A percentile compares a stretch with the other conserved stretches of the same genome.
phyloP scores from a whole-genome alignment of 176 grass and related monocot species.

The Ampelocalamus luodianensis region DNA sequence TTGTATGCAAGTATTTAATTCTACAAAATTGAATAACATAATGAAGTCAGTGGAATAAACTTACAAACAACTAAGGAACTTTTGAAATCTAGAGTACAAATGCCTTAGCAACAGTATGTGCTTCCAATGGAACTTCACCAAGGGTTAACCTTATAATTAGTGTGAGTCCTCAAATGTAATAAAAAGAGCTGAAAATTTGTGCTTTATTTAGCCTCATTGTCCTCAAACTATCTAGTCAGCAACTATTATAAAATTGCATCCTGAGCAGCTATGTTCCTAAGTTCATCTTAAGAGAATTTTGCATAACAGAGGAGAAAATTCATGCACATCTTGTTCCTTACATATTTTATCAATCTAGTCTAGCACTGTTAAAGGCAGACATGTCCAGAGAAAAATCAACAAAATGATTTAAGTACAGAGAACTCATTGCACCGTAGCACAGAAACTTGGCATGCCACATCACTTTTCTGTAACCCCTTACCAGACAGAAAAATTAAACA shows the following conservation, averaged over 20 bases:
- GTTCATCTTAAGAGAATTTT: neutral
- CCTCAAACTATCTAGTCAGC: neutral
- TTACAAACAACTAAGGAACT: conserved; percentile 3
- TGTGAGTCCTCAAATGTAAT: neutral
- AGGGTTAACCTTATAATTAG: neutral
- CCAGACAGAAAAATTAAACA: neutral
- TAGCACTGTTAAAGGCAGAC: neutral
- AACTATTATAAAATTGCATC: neutral
- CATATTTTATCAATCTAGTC: neutral
- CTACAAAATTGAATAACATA: neutral
- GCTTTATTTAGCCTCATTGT: neutral
- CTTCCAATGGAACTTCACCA: neutral
- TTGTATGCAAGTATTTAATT: neutral
- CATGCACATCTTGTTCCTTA: neutral
- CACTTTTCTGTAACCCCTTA: neutral
- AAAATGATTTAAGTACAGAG: neutral
- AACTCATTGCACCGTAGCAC: neutral
- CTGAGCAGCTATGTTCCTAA: neutral
- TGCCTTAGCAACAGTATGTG: neutral
- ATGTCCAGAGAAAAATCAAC: neutral
- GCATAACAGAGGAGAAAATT: neutral
- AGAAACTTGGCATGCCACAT: neutral
- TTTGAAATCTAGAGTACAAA: neutral
- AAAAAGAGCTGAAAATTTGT: neutral
- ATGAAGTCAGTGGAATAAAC: neutral